Base-by-base conservation (phyloP, 352 stramenopile species). In the Thalassiosira livingstoniorum region DNA sequence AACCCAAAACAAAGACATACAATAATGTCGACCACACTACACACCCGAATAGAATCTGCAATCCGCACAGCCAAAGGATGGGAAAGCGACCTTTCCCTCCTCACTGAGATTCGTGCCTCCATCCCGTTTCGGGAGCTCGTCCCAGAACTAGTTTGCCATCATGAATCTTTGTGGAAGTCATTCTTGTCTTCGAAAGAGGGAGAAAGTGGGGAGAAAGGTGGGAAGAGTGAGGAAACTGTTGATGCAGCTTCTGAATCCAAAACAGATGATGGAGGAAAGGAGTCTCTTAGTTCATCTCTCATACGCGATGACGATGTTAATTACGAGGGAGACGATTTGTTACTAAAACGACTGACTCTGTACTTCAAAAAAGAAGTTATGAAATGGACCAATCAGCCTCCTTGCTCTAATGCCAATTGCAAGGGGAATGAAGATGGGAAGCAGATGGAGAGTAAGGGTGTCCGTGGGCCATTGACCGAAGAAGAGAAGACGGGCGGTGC, bases 301-400 rank as follows among this genome's bases (percentile, higher is more conserved):
- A 62, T 31, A n/a, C 32, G 67, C 27, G n/a, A 63, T 18, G 77
- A 86, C 25, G 82, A 88, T 34, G 31, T 31, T 15, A 61, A 74
- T 18, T 85, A 83, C 31, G 73, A 81, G 58, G 80, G 82, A 29
- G 83, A 92, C 69, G 80, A 87, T 37, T 21, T 92, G 1, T 86
- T 93, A 27, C 76, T 94, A 11, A 90, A 94, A 64, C 78, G 87
- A 34, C 67, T 94, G 0, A 87, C 81, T 51, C 73, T 89, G n/a
- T 94, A 87, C 73, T 94, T 94, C 55, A 77, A 90, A 60, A 42
- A 61, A 37, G 66, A 86, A 27, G 75, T 88, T 27, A 94, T 94
- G 90, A 91, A 65, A 0, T 94, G 90, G 90, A 82, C 90, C 34
- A 92, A 94, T 83, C 64, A 82, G 54, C 90, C 90, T 74, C 75